A percentile compares a stretch with the other conserved stretches of the same genome.
These are phyloP conservation scores for Chaetomium strumarium DNA, from an alignment of 2,329 filamentous ascomycete species.

Conservation along the genomic window DNA sequence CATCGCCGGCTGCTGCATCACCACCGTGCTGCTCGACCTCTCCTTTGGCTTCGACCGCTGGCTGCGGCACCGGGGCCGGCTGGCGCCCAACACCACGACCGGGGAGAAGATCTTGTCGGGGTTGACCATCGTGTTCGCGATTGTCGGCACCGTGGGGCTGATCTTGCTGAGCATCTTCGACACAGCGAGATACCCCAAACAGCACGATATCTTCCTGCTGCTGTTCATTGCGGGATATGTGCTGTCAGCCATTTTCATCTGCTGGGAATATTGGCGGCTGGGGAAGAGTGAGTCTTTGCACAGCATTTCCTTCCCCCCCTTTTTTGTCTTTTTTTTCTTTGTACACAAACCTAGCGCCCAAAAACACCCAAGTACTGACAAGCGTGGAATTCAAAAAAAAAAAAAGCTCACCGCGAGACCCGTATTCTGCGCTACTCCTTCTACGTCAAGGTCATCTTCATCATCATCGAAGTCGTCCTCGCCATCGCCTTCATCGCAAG, in stretches of 20 bases:
- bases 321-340: neutral
- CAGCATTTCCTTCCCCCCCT: neutral
- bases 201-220: conserved; percentile 72
- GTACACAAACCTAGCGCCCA: too few relatives aligned
- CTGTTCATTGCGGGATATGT: conserved; percentile 86
- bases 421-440: conserved; percentile 71
- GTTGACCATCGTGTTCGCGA: conserved; percentile 60
- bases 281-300: conserved; percentile 54
- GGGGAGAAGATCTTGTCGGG: conserved; percentile 58
- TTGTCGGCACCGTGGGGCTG: conserved; percentile 71
- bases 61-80: conserved; percentile 73
- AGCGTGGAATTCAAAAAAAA: neutral
- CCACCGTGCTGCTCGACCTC: conserved; percentile 73
- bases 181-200: conserved; percentile 56
- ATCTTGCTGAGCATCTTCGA: conserved; percentile 84
- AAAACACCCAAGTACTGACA: neutral
- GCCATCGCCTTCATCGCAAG: conserved; percentile 65
- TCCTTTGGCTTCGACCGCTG: conserved; percentile 77
- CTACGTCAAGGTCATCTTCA: conserved; percentile 80
- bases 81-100: conserved; percentile 63
- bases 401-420: conserved; percentile 63
- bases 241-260: conserved; percentile 79
- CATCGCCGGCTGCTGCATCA: conserved; percentile 64
- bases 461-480: conserved; percentile 71
- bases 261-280: conserved; percentile 82